Conservation (phyloP, 2,329 filamentous ascomycete species). For the Massarina eburnea region DNA sequence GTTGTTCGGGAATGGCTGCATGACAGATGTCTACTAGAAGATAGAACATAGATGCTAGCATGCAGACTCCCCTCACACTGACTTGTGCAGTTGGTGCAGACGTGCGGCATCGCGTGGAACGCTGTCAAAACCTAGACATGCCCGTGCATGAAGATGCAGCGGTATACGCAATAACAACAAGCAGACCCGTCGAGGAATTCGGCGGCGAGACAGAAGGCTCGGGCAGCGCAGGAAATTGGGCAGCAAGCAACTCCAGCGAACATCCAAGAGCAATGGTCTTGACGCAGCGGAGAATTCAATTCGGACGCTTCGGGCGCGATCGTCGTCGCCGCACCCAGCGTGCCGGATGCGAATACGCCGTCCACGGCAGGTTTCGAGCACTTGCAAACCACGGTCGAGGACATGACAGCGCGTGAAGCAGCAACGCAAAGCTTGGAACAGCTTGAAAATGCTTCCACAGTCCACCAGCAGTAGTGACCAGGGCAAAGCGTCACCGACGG, state of each 20-base stretch:
- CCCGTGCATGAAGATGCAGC: background rate
- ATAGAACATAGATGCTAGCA: too few species aligned
- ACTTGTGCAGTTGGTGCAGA: too few species aligned
- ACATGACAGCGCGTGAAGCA: background rate
- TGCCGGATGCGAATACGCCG: background rate
- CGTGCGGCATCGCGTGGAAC: too few species aligned
- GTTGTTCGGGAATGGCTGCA: too few species aligned
- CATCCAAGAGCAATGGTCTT: background rate
- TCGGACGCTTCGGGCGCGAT: background rate
- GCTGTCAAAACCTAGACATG: too few species aligned
- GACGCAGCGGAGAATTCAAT: constrained; percentile 3
- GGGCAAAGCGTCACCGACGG: too few species aligned
- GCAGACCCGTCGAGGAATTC: background rate
- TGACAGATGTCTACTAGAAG: too few species aligned
- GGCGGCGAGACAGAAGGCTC: background rate
- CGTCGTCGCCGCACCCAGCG: background rate
- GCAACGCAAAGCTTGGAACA: background rate
- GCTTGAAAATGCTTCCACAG: background rate
- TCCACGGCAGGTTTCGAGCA: background rate
- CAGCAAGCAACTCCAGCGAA: background rate
- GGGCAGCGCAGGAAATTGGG: background rate
- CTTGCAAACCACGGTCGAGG: background rate
- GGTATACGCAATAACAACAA: background rate
- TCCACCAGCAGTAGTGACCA: background rate
- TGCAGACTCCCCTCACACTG: too few species aligned